phyloP scores from a whole-genome alignment of 257 asterid species.

The Solanum bukasovii region DNA sequence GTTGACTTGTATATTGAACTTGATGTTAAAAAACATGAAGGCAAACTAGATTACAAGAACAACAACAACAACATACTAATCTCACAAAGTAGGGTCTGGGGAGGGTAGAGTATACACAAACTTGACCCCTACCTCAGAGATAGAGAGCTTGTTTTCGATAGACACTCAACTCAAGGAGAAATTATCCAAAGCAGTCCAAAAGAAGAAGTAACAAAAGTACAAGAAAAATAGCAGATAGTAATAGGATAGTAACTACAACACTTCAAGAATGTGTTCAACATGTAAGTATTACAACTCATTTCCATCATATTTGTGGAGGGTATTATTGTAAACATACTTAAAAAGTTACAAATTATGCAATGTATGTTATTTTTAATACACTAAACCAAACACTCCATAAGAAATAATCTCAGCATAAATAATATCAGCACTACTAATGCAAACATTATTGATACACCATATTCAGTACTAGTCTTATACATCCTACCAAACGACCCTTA shows the following conservation, averaged over 20 bases:
- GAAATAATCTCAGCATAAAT: not conserved
- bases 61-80: not conserved
- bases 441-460: not conserved
- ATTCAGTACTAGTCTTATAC: not conserved
- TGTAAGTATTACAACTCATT: not conserved
- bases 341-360: not conserved
- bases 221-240: not conserved
- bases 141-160: too few relatives aligned
- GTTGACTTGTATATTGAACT: not conserved
- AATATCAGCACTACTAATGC: not conserved
- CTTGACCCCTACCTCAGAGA: not conserved
- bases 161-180: not conserved
- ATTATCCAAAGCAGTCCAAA: not conserved
- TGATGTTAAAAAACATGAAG: not conserved
- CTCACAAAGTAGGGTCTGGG: not conserved
- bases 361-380: not conserved
- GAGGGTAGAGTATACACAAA: not conserved
- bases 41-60: not conserved
- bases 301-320: not conserved
- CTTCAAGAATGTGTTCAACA: not conserved
- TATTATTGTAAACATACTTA: not conserved
- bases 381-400: not conserved
- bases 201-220: not conserved
- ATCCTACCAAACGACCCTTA: not conserved
- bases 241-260: not conserved